Base-by-base conservation (phyloP, 2,329 filamentous ascomycete genomes). In the Aureobasidium zeae region DNA sequence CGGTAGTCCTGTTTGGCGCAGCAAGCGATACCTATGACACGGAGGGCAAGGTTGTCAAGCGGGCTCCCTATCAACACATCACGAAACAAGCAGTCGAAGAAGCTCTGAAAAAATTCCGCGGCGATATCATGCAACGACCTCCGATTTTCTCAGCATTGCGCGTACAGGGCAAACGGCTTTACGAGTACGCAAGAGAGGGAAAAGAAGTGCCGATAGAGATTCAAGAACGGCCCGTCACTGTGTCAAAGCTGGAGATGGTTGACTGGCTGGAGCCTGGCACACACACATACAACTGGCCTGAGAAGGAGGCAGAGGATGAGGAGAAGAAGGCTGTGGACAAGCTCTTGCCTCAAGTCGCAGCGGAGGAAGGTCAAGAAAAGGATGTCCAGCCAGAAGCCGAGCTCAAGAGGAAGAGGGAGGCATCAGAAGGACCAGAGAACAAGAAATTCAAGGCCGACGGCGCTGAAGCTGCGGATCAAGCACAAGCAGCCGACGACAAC, bases 171-270 rank as follows among this genome's bases (percentile, higher is more conserved):
- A 95, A 95, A 69, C 83, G 86, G 24, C 72, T 95, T 36, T 98
- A 98, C 61, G 88, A 98, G 65, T 96, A 96, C 63, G 91, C 91
- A 15, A 75, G 91, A 36, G 86, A 88, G 60, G 91, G 91, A 12
- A 86, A 83, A 57, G 77, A 85, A 25, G 81, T 94, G 12, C 91
- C 91, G 0, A 72, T 82, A 45, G 83, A 94, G 60, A 91, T 98
- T 47, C 73, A 87, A 59, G 77, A 83, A 43, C 71, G 89, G 46
- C 76, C 83, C 2, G 85, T 96, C 28, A 79, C 86, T 41, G 85
- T 94, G 0, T 64, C 74, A 34, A 76, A 87, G 26, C 63, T 95
- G 53, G 84, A 93, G 60, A 63, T 96, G 47, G 58, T 93, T 6
- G 86, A 95, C 58, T 98, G 86, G 71, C 66, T 74, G 70, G 84